A percentile compares a stretch with the other conserved stretches of the same genome.
Conservation (phyloP, 371 early-diverging fungal genomes). For the Dinochytrium kinnereticum region DNA sequence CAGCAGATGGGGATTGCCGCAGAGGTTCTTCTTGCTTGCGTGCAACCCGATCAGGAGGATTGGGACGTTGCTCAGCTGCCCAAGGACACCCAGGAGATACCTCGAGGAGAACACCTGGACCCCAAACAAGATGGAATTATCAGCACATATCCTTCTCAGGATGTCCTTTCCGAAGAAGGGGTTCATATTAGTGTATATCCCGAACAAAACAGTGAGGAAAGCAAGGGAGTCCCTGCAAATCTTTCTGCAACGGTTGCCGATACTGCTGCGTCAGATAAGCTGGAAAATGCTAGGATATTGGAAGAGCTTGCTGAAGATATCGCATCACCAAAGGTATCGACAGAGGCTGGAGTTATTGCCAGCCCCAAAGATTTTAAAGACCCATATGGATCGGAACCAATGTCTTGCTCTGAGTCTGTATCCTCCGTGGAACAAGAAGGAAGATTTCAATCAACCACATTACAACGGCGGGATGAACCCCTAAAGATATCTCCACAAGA, state of each 20-base stretch:
- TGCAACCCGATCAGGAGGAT: neutral
- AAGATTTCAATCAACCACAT: no score
- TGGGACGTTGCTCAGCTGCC: neutral
- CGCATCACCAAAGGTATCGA: neutral
- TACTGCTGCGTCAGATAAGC: neutral
- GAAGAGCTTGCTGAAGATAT: neutral
- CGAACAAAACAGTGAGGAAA: no score
- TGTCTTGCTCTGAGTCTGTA: neutral
- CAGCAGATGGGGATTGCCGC: constrained; percentile 2
- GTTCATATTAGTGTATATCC: no score
- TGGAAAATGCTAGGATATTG: no score
- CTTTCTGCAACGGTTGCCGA: neutral
- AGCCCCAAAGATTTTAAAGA: no score
- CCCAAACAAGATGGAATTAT: neutral
- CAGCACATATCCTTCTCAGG: neutral
- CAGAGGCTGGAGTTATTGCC: neutral
- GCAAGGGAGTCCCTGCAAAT: no score
- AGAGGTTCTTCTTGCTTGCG: constrained; percentile 7
- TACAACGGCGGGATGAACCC: neutral
- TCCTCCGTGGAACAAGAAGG: no score
- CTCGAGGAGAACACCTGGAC: neutral
- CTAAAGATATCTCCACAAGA: neutral
- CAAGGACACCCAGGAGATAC: neutral
- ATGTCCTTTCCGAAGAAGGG: neutral
- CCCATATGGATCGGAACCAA: neutral